Evolutionary conservation across 148 eudicot genomes (phyloP).

Genomic region (Beta vulgaris): DNA sequence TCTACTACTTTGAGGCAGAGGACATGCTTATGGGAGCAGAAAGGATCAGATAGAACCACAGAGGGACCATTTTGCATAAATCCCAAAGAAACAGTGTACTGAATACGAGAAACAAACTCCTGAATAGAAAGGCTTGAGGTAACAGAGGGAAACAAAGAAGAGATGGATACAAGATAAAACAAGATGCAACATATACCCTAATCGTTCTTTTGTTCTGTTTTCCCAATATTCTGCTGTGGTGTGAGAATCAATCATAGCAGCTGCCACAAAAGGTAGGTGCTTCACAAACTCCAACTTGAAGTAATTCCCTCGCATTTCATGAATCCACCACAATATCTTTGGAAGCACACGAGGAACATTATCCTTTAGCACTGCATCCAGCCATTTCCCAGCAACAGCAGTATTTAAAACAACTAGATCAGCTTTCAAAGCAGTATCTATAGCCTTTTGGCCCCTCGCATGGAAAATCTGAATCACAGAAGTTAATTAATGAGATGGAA

Average conservation of each 20-base stretch:
- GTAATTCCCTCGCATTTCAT: slow-evolving; percentile 99
- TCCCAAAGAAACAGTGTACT: not conserved
- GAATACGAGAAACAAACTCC: not conserved
- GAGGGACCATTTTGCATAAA: not conserved
- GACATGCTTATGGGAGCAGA: not conserved
- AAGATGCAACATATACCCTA: slow-evolving; percentile 50
- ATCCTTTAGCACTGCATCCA: slow-evolving; percentile 87
- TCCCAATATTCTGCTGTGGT: slow-evolving; percentile 95
- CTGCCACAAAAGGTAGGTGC: slow-evolving; percentile 94
- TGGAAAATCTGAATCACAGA: slow-evolving; percentile 52
- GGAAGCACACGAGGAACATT: slow-evolving; percentile 84
- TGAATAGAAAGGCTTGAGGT: not conserved
- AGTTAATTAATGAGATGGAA: slow-evolving; percentile 3
- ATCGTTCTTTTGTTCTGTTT: slow-evolving; percentile 82
- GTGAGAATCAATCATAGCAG: slow-evolving; percentile 97
- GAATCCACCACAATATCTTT: slow-evolving; percentile 99
- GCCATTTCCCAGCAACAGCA: slow-evolving; percentile 99
- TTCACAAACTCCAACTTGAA: slow-evolving; percentile 90
- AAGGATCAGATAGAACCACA: not conserved
- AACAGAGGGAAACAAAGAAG: too few species aligned
- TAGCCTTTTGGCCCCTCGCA: slow-evolving; percentile 84
- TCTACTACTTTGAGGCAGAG: not conserved
- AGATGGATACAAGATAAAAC: too few species aligned
- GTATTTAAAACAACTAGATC: slow-evolving; percentile 90
- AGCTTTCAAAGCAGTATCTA: slow-evolving; percentile 88